Evolutionary conservation across 2,329 filamentous ascomycete species (phyloP), one percentile per base, ranked within the genome.

Genomic region (Chrysosporium queenslandicum): DNA sequence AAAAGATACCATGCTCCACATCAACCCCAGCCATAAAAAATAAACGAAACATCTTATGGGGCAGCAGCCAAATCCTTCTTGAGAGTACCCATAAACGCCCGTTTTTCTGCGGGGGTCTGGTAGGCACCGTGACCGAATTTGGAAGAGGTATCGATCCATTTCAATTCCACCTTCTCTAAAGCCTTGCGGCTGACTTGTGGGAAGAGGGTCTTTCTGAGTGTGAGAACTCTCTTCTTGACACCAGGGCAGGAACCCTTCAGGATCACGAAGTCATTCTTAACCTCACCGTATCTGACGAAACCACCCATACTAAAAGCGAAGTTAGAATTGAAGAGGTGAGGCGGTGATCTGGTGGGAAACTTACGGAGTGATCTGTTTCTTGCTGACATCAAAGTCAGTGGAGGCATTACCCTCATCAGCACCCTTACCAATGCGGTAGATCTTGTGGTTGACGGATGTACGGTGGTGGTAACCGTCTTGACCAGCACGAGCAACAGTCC

Each of bases 401-500:
- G 91, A 86, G 66, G 88, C 92, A 77, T 89, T 96, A 74, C 84
- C 84, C 71, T 92, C 88, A 68, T 92, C 87, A 63, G 80, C 79
- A 67, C 81, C 91, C 84, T 92, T 94, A 72, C 91, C 92, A 66
- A 98, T 87, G 65, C 92, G 88, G 87, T 97, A 98, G 72, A 98
- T 77, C 87, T 98, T 98, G 88, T 98, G 92, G 87, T 98, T 98
- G 80, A 92, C 87, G 60, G 92, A 97, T 71, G 92, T 98, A 86
- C 92, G 90, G 81, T 98, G 92, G 76, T 98, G 92, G 85, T 98
- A 98, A 82, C 92, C 92, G 77, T 84, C 83, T 80, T 98, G 92
- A 95, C 92, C 92, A 63, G 92, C 92, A 86, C 92, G 92, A 73
- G 91, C 92, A 80, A 98, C 92, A 74, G 92, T 98, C 92, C 92